phyloP scores from a whole-genome alignment of 441 rosid species.

The Jatropha multifida region DNA sequence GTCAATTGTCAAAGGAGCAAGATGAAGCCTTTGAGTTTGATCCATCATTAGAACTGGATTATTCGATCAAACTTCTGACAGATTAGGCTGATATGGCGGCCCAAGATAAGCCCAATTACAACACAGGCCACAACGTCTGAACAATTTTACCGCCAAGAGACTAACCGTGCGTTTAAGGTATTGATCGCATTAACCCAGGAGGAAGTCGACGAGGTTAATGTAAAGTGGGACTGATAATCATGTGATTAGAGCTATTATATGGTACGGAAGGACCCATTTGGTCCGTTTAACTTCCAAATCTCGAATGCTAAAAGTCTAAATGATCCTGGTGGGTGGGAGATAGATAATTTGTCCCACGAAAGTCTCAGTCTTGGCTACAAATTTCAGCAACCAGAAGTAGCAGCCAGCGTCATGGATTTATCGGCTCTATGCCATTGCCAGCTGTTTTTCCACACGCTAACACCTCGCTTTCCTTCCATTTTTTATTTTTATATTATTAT shows the following conservation, averaged over 20 bases:
- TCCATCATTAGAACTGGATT: too few species aligned
- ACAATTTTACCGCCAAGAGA: not conserved
- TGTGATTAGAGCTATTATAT: not conserved
- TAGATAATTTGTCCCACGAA: not conserved
- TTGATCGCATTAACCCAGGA: not conserved
- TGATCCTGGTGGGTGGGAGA: too few species aligned
- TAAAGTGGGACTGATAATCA: not conserved
- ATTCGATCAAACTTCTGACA: not conserved
- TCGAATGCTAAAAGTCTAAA: not conserved
- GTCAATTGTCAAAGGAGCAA: too few species aligned
- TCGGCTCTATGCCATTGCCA: conserved; percentile 14
- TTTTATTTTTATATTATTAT: not conserved
- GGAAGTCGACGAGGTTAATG: not conserved
- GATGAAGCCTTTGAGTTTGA: too few species aligned
- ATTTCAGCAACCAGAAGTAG: too few species aligned
- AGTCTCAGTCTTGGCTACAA: not conserved
- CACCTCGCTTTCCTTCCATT: not conserved
- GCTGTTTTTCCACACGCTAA: conserved; percentile 11
- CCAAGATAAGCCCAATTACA: not conserved
- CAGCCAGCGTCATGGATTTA: too few species aligned
- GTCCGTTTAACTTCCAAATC: not conserved
- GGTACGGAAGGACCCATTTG: conserved; percentile 5
- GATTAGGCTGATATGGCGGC: not conserved
- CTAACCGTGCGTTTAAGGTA: not conserved
- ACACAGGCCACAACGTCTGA: not conserved